Percentiles rank a stretch among this genome's conserved stretches.
Conservation (phyloP, 2,329 filamentous ascomycete genomes). For the Tolypocladium ophioglossoides region DNA sequence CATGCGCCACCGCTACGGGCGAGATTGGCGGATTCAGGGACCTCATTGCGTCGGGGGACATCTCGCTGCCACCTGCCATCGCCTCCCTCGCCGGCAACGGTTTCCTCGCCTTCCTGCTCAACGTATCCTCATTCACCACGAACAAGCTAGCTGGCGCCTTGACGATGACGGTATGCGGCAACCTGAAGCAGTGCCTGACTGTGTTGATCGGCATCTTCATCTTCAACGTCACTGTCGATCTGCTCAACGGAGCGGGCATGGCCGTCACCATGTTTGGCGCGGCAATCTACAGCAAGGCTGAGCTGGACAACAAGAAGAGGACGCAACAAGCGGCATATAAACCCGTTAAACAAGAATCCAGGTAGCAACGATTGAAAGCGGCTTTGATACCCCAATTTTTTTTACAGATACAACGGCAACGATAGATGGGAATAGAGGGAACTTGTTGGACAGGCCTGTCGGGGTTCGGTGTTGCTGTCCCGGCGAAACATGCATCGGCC, state of each 20-base stretch:
- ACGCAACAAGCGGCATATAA: slow-evolving; percentile 22
- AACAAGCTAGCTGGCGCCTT: slow-evolving; percentile 47
- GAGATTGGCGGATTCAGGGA: slow-evolving; percentile 35
- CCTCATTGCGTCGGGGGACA: slow-evolving; percentile 22
- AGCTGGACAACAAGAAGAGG: slow-evolving; percentile 36
- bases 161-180: slow-evolving; percentile 49
- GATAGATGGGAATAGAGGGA: slow-evolving; percentile 2
- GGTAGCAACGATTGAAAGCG: slow-evolving; percentile 6
- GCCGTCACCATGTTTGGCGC: slow-evolving; percentile 42
- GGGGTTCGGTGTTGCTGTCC: background rate
- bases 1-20: slow-evolving; percentile 40
- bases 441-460: slow-evolving; percentile 1
- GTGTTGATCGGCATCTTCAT: slow-evolving; percentile 42
- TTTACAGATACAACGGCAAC: slow-evolving; percentile 2
- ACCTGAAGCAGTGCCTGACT: slow-evolving; percentile 47
- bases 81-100: slow-evolving; percentile 40
- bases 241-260: slow-evolving; percentile 46
- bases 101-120: slow-evolving; percentile 42
- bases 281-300: slow-evolving; percentile 46
- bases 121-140: slow-evolving; percentile 46
- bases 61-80: slow-evolving; percentile 24
- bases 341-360: slow-evolving; percentile 21
- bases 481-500: background rate
- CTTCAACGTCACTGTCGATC: slow-evolving; percentile 38
- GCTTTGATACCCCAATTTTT: slow-evolving; percentile 6